phyloP scores from a whole-genome alignment of 257 asterid species.

The Jasminum sambac region DNA sequence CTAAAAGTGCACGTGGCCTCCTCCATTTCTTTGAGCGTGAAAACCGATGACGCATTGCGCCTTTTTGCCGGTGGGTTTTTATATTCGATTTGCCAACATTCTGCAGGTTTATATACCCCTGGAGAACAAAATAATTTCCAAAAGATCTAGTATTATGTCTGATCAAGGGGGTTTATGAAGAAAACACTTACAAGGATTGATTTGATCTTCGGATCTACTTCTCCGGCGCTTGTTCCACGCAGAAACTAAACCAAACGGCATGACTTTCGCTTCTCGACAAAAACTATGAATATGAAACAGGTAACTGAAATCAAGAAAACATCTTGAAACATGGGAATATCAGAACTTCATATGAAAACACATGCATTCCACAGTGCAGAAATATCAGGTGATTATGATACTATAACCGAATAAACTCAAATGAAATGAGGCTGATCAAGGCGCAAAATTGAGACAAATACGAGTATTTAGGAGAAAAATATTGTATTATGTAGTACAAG shows the following conservation, averaged over 20 bases:
- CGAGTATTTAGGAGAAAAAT: constrained; percentile 2
- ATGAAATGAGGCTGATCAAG: not conserved
- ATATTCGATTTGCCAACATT: constrained; percentile 72
- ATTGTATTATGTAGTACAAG: constrained; percentile 36
- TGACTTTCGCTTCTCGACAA: constrained; percentile 31
- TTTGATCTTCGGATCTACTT: constrained; percentile 91
- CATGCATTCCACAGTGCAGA: not conserved
- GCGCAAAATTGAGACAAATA: not conserved
- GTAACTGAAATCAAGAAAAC: not conserved
- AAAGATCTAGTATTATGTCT: not conserved
- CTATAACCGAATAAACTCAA: not conserved
- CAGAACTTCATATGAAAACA: not conserved
- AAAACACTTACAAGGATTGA: constrained; percentile 58
- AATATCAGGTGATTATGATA: not conserved
- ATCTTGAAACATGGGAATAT: not conserved
- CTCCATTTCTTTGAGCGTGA: constrained; percentile 81
- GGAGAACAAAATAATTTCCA: constrained; percentile 22
- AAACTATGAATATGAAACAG: constrained; percentile 24
- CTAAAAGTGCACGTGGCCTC: constrained; percentile 76
- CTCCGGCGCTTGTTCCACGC: constrained; percentile 96
- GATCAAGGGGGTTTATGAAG: too few relatives aligned
- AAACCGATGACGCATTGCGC: constrained; percentile 75
- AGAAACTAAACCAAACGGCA: constrained; percentile 90
- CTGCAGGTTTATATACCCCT: constrained; percentile 91
- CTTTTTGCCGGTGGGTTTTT: constrained; percentile 66